Percentiles rank a stretch among this genome's conserved stretches.
phyloP scores from a whole-genome alignment of 1,284 basidiomycete genomes.

The Polyporus tsugae region DNA sequence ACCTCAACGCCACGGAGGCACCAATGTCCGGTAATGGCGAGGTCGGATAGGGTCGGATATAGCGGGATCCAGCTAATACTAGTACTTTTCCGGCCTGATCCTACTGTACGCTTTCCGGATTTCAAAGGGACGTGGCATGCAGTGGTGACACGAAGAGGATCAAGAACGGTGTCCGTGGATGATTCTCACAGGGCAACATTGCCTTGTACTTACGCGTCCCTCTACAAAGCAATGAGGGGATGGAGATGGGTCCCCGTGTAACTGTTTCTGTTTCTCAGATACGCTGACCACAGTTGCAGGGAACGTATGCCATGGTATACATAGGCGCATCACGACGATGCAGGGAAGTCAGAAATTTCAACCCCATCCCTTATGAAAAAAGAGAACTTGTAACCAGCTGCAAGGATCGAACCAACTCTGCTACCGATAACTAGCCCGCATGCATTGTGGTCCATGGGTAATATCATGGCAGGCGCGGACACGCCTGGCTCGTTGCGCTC shows the following conservation, averaged over 20 bases:
- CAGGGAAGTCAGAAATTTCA: neutral
- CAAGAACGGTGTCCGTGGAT: neutral
- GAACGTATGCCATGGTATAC: neutral
- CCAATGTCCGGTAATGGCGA: neutral
- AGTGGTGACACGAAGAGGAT: too few species aligned
- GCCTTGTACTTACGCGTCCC: neutral
- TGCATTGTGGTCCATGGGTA: neutral
- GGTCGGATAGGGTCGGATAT: neutral
- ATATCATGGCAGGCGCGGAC: neutral
- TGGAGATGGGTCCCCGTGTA: neutral
- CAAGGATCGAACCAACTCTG: neutral
- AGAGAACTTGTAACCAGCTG: neutral
- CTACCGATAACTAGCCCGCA: neutral
- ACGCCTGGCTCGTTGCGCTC: neutral
- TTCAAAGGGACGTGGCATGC: too few species aligned
- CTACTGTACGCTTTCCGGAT: neutral
- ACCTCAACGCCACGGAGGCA: neutral
- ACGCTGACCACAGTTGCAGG: neutral
- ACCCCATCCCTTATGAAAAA: neutral
- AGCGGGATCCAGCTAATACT: neutral
- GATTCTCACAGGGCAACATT: neutral
- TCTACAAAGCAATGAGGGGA: neutral
- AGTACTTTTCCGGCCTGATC: neutral
- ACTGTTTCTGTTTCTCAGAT: neutral
- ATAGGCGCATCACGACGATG: neutral